Conservation (phyloP, 2,329 filamentous ascomycete genomes). For the Sordariomycetes sp. region DNA sequence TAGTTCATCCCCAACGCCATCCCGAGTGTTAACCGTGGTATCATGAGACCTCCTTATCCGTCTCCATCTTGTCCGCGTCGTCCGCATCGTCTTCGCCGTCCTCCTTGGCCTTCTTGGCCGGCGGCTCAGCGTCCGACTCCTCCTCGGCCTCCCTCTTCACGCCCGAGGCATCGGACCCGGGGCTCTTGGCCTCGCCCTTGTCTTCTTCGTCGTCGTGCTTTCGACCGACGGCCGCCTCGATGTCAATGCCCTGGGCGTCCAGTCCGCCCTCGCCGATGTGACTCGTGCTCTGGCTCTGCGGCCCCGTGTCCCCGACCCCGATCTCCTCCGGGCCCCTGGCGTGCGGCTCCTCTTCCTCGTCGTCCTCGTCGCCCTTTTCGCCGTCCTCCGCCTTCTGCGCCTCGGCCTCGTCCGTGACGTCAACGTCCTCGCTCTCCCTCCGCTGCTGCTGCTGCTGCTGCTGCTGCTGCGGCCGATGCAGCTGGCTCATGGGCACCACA, state of each 20-base stretch:
- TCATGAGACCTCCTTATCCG: constrained; percentile 7
- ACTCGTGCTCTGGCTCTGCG: constrained; percentile 43
- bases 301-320: constrained; percentile 78
- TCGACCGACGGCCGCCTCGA: constrained; percentile 52
- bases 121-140: constrained; percentile 26
- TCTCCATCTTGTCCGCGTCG: constrained; percentile 7
- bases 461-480: constrained; percentile 26
- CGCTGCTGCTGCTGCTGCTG: neutral
- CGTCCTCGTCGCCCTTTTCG: constrained; percentile 26
- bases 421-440: constrained; percentile 2
- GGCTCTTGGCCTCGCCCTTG: constrained; percentile 11
- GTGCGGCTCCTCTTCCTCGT: constrained; percentile 58
- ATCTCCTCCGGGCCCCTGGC: constrained; percentile 78
- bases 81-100: constrained; percentile 15
- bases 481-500: constrained; percentile 61
- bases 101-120: constrained; percentile 45
- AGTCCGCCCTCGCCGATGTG: constrained; percentile 28
- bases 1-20: no score
- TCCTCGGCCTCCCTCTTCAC: constrained; percentile 49
- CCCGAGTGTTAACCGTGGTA: neutral
- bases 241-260: constrained; percentile 46
- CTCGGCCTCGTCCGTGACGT: constrained; percentile 7
- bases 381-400: constrained; percentile 15
- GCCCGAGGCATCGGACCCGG: constrained; percentile 22
- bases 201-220: constrained; percentile 24